Evolutionary conservation across 495 filamentous ascomycete species (phyloP).

Genomic region (Penicillium canescens): DNA sequence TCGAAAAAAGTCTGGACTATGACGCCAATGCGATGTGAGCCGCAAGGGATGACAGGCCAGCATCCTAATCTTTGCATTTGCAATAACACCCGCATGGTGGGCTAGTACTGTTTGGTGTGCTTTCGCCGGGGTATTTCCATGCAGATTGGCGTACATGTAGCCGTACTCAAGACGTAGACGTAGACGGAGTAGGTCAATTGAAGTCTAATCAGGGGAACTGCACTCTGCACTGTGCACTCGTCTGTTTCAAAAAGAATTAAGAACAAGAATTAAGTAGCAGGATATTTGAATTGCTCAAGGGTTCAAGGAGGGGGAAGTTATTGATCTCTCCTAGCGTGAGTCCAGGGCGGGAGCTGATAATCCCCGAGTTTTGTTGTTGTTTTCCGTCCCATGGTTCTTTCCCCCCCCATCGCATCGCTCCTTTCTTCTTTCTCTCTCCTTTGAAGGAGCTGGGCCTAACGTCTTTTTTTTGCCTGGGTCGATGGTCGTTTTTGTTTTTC

Average conservation of each 20-base stretch:
- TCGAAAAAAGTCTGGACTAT: slow-evolving; percentile 10
- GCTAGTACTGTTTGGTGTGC: slow-evolving; percentile 4
- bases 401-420: slow-evolving; percentile 14
- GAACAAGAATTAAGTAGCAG: background rate
- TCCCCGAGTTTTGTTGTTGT: slow-evolving; percentile 27
- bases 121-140: background rate
- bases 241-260: too few species aligned
- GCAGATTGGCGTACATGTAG: background rate
- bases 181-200: too few species aligned
- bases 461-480: slow-evolving; percentile 18
- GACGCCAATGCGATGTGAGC: slow-evolving; percentile 28
- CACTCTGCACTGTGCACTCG: too few species aligned
- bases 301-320: slow-evolving; percentile 5
- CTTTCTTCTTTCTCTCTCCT: slow-evolving; percentile 28
- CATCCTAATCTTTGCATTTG: slow-evolving; percentile 12
- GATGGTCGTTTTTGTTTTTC: slow-evolving; percentile 15
- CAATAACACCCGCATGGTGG: slow-evolving; percentile 17
- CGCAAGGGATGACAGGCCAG: slow-evolving; percentile 24
- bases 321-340: slow-evolving; percentile 28
- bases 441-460: slow-evolving; percentile 9
- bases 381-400: slow-evolving; percentile 18
- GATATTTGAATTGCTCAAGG: background rate
- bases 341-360: slow-evolving; percentile 19
- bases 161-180: background rate
- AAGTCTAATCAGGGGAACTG: too few species aligned